phyloP scores from a whole-genome alignment of 2,329 filamentous ascomycete genomes.

The Mollisia scopiformis region DNA sequence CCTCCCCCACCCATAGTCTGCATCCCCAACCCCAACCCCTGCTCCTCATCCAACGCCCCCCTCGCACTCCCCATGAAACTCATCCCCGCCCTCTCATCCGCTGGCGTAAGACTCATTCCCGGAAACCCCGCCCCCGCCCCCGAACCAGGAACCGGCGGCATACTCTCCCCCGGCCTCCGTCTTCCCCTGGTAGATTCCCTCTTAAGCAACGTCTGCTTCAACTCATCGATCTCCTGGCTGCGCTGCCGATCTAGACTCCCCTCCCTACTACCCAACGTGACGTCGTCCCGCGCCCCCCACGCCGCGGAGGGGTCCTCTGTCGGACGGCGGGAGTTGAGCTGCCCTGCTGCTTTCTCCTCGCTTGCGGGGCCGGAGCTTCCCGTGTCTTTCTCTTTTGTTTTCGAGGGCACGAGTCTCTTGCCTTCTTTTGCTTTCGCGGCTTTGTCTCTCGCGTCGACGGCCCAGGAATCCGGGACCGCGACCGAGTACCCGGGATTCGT shows the following conservation, averaged over 20 bases:
- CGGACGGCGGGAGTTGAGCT: slow-evolving; percentile 37
- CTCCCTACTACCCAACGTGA: slow-evolving; percentile 6
- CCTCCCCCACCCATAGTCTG: background rate
- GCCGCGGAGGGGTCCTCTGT: slow-evolving; percentile 36
- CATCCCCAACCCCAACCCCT: slow-evolving; percentile 20
- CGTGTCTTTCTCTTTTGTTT: slow-evolving; percentile 13
- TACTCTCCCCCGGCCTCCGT: slow-evolving; percentile 30
- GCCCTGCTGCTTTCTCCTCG: slow-evolving; percentile 45
- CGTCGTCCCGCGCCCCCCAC: slow-evolving; percentile 24
- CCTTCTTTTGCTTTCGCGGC: slow-evolving; percentile 64
- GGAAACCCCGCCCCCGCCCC: background rate
- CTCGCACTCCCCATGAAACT: background rate
- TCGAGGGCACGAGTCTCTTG: slow-evolving; percentile 63
- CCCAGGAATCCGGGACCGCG: slow-evolving; percentile 69
- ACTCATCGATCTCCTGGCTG: slow-evolving; percentile 26
- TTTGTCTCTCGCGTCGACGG: slow-evolving; percentile 63
- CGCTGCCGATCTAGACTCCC: slow-evolving; percentile 18
- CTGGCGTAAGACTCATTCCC: slow-evolving; percentile 22
- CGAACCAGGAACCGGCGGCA: slow-evolving; percentile 14
- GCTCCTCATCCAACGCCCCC: slow-evolving; percentile 28
- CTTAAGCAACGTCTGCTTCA: slow-evolving; percentile 32
- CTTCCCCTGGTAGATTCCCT: slow-evolving; percentile 33
- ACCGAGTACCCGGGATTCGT: slow-evolving; percentile 84
- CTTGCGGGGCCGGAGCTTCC: slow-evolving; percentile 25
- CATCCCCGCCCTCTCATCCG: background rate